Evolutionary conservation across 2,329 filamentous ascomycete genomes (phyloP), one percentile per base, ranked within the genome.

Genomic region (Aspergillus sp.): DNA sequence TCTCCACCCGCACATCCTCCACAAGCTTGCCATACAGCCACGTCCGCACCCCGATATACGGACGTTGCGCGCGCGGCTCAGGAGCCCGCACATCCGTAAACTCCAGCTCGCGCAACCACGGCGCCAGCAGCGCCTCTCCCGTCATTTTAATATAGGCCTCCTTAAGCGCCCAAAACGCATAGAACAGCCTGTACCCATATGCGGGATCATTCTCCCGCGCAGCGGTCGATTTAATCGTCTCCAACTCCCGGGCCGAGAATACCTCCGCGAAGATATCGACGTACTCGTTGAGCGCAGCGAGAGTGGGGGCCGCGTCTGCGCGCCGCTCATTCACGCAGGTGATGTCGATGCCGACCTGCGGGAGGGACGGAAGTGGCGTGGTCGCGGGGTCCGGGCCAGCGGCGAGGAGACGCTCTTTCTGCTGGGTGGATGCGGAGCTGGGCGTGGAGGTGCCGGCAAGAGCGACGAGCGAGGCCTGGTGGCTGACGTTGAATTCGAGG

Each of bases 121-220:
- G 73, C 1, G 83, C 84, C 7, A 86, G 70, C 16, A 87, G 68
- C 0, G 82, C 84, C 62, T 86, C 83, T 6, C 84, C 84, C 4
- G 82, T 82, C 63, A 87, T 80, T 70, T 86, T 87, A 64, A 86
- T 81, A 66, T 85, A 86, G 1, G 84, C 82, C 62, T 87, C 84
- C 62, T 86, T 86, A 51, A 84, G 78, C 59, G 80, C 82, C 79
- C 83, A 87, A 62, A 80, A 84, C 0, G 82, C 79, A 58, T 85
- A 87, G 64, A 87, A 87, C 1, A 82, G 73, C 0, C 84, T 74
- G 17, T 85, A 65, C 45, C 84, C 82, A 16, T 80, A 78, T 33
- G 80, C 76, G n/a, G 83, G 76, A 38, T 77, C 59, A 63, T 59
- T 52, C 43, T 52, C 57, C 33, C 62, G 63, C 36, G 24, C 17